Base-by-base conservation (phyloP, 495 filamentous ascomycete species). In the Clavariopsis aquatica region DNA sequence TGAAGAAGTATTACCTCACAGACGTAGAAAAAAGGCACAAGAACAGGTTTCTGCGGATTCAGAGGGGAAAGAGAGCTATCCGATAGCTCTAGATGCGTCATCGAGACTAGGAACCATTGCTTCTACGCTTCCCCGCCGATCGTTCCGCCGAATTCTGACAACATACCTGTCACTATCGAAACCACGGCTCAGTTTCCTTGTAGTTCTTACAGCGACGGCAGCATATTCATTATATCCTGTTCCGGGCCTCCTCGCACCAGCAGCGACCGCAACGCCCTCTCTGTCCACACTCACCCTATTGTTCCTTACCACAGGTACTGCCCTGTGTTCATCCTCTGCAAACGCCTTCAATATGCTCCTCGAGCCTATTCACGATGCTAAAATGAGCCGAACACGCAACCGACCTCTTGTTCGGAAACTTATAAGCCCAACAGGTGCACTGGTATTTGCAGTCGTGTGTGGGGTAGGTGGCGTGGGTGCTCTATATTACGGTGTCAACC, bases 281-380 rank as follows among this genome's bases (percentile, higher is more conserved):
- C 85, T 98, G 49, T 92, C 88, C 29, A 87, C 94, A 5, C 80
- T 98, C 36, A 98, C 95, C 10, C 87, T 98, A 19, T 79, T 93
- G 62, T 97, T 95, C 82, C 85, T 98, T 69, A 96, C 93, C 0
- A 82, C 84, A 15, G 94, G 94, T 51, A 98, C 94, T 0, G 84
- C 93, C 17, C 83, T 98, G 8, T 89, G 88, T 71, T 89, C 81
- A 29, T 91, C 92, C 52, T 89, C 87, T 65, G 94, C 94, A 49
- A 98, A 98, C 70, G 87, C 94, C 0, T 80, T 98, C 53, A 98
- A 98, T 79, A 98, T 98, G 94, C 86, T 95, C 66, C 87, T 96
- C 71, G 94, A 98, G 77, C 93, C 88, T 15, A 81, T 84, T 65
- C 90, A 92, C 76, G 94, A 98, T 77, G 91, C 89, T 24, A 87